Evolutionary conservation across 2,329 filamentous ascomycete genomes (phyloP), one percentile per base, ranked within the genome.

Genomic region (Neobulgaria alba): DNA sequence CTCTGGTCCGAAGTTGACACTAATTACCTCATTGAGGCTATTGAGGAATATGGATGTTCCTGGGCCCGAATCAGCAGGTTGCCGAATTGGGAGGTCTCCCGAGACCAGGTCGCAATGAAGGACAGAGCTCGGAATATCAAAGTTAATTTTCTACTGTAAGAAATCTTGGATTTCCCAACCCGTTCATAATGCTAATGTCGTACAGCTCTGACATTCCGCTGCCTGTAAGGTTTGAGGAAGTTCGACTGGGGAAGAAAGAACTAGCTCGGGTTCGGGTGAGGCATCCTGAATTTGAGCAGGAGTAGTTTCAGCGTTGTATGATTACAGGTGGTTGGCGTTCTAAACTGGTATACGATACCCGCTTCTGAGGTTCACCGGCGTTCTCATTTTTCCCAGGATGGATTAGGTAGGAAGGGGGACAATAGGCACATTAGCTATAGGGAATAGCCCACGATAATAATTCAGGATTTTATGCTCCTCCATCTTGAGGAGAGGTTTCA

Each of bases 41-140:
- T 82, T 45, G 63, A 49, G 2, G 48, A 62, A 8, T 55, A 63
- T 33, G 70, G 71, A 1, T 60, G 58, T 4, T 56, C 55, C 8
- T 82, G 72, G 63, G 18, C 38, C 0, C 73, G 82, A 33, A 51
- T 58, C 16, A 26, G 18, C 15, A 53, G 57, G 10, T 50, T 54
- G 20, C 63, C 63, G 20, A 45, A 50, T 12, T 61, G 61, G 2
- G 50, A 59, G 4, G 39, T 3, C 29, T 51, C 38, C 34, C 59
- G 36, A 57, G 58, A 23, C 53, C 70, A 78, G 44, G 70, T 74
- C 2, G 69, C 73, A 33, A 45, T 77, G 5, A 74, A 73, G 49
- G 71, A 74, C 47, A 68, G 67, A 45, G 73, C 72, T 3, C 63
- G 74, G 37, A 75, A 74, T 45, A 57, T 77, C 42, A 73, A 71